These are phyloP conservation scores for Xylaria sp. DNA, from an alignment of 2,329 filamentous ascomycete species.

Conservation along the genomic window DNA sequence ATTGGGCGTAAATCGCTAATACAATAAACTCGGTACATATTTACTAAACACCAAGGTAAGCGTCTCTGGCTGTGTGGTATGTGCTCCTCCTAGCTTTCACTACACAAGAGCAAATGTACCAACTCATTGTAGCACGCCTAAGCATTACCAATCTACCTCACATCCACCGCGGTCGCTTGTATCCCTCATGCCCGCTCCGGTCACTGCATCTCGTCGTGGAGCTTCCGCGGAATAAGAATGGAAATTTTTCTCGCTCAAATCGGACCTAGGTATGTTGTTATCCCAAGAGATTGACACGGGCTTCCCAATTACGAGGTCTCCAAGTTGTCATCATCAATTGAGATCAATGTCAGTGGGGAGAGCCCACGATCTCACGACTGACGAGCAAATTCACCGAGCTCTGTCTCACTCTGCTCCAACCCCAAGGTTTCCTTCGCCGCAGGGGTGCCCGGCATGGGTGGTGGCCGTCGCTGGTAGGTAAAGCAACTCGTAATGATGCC, in stretches of 20 bases:
- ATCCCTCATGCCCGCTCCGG: too few relatives aligned
- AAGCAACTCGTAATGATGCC: slow-evolving; percentile 59
- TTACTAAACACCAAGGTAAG: background rate
- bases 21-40: background rate
- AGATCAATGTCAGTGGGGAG: background rate
- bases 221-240: background rate
- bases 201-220: too few relatives aligned
- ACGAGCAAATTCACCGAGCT: slow-evolving; percentile 46
- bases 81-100: too few relatives aligned
- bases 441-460: slow-evolving; percentile 44
- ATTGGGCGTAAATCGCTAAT: background rate
- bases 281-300: background rate
- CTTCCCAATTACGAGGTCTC: background rate
- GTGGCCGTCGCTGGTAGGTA: slow-evolving; percentile 57
- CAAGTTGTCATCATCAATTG: background rate
- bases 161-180: too few relatives aligned
- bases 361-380: slow-evolving; percentile 11
- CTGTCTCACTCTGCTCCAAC: slow-evolving; percentile 47
- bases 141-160: background rate
- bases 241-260: background rate
- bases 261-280: slow-evolving; percentile 1
- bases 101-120: too few relatives aligned
- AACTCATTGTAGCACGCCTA: background rate
- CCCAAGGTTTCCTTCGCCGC: slow-evolving; percentile 45
- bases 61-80: too few relatives aligned